A percentile compares a stretch with the other conserved stretches of the same genome.
Evolutionary conservation across 2,329 filamentous ascomycete species (phyloP).

Genomic region (Fusarium cicatricum): DNA sequence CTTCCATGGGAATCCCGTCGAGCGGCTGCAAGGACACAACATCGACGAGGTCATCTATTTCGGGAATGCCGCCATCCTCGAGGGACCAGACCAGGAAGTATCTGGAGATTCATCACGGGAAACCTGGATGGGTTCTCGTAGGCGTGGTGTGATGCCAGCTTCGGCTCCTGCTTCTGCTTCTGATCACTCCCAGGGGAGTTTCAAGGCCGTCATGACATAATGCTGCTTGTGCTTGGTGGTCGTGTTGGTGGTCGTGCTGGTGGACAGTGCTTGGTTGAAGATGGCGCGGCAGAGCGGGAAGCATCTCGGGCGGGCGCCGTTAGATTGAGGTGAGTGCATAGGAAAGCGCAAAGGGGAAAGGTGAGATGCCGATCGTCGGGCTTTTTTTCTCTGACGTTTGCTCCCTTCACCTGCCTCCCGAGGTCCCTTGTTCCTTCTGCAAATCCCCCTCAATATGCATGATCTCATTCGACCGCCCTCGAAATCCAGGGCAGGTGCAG

Average conservation of each 20-base stretch:
- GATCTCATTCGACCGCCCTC: conserved; percentile 3
- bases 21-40: conserved; percentile 7
- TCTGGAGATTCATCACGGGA: no score
- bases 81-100: background rate
- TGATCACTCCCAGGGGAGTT: no score
- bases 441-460: conserved; percentile 4
- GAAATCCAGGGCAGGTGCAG: conserved; percentile 5
- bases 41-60: conserved; percentile 27
- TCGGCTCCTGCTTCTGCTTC: no score
- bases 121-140: no score
- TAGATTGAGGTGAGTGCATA: background rate
- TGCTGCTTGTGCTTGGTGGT: background rate
- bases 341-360: conserved; percentile 26
- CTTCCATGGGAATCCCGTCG: conserved; percentile 23
- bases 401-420: background rate
- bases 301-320: no score
- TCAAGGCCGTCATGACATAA: no score
- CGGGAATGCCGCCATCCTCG: conserved; percentile 17
- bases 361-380: conserved; percentile 28
- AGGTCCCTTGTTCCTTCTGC: background rate
- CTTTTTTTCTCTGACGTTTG: conserved; percentile 19
- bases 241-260: background rate
- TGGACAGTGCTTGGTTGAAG: conserved; percentile 2
- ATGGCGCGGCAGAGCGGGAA: conserved; percentile 7
- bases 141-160: no score